phyloP scores from a whole-genome alignment of 2,329 filamentous ascomycete genomes.

The Arthrobotrys musiformis region DNA sequence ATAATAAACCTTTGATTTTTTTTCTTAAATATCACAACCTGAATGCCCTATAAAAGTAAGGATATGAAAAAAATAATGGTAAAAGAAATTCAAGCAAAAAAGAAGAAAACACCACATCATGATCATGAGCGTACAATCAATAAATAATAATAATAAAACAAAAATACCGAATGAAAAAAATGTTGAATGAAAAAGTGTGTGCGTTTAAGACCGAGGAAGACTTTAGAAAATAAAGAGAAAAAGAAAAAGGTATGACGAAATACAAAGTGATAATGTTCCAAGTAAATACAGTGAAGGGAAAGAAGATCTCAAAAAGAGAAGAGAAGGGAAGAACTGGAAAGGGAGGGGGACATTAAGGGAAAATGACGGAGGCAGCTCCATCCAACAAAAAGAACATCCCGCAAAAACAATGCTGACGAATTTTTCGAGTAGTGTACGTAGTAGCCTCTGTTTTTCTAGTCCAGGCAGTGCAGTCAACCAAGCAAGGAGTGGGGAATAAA shows the following conservation, averaged over 20 bases:
- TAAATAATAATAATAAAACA: conserved; percentile 22
- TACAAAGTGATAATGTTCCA: conserved; percentile 55
- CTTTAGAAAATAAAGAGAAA: no score
- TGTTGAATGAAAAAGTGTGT: no score
- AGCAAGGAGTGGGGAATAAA: not conserved
- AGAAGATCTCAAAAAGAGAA: not conserved
- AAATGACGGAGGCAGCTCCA: conserved; percentile 9
- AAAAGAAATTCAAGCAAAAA: not conserved
- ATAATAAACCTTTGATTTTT: no score
- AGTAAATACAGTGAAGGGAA: conserved; percentile 55
- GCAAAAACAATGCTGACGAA: conserved; percentile 32
- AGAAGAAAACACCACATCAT: conserved; percentile 32
- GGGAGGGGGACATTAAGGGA: conserved; percentile 28
- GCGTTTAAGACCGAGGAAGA: conserved; percentile 16
- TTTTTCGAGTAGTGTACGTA: conserved; percentile 34
- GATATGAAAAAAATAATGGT: not conserved
- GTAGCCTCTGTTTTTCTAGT: conserved; percentile 49
- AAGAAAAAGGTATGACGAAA: conserved; percentile 12
- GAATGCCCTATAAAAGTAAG: conserved; percentile 16
- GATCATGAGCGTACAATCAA: conserved; percentile 41
- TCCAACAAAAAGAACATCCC: conserved; percentile 25
- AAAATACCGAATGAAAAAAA: not conserved
- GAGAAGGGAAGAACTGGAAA: not conserved
- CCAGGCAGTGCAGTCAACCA: conserved; percentile 4
- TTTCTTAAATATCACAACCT: conserved; percentile 18